phyloP scores from a whole-genome alignment of 1,284 basidiomycete genomes.

The Ganoderma lingzhi region DNA sequence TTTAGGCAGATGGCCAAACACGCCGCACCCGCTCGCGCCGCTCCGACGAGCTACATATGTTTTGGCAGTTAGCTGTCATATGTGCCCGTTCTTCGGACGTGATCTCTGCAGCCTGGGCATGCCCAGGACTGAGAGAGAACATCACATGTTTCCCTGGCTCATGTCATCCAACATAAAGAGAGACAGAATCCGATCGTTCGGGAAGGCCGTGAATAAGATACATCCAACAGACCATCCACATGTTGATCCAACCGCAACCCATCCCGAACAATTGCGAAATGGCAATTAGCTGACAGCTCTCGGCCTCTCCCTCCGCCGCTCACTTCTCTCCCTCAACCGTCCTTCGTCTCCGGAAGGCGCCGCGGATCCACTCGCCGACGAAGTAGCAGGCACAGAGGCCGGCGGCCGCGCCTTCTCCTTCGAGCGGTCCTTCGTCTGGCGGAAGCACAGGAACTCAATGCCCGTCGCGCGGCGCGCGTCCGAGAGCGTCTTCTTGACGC shows the following conservation, averaged over 20 bases:
- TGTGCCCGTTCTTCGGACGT: not conserved
- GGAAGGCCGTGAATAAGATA: not conserved
- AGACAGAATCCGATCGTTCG: not conserved
- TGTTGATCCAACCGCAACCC: not conserved
- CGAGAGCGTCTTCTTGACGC: constrained; percentile 89
- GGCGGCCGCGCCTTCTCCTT: constrained; percentile 31
- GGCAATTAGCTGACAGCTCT: not conserved
- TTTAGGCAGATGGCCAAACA: too few relatives aligned
- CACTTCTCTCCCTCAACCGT: constrained; percentile 5
- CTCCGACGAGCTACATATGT: too few relatives aligned
- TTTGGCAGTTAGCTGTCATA: too few relatives aligned
- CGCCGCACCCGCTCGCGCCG: too few relatives aligned
- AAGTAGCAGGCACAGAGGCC: not conserved
- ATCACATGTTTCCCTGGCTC: too few relatives aligned
- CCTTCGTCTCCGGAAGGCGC: constrained; percentile 1
- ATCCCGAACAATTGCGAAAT: not conserved
- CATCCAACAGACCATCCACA: not conserved
- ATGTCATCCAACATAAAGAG: not conserved
- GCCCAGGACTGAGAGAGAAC: too few relatives aligned
- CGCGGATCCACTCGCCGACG: not conserved
- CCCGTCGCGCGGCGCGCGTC: constrained; percentile 91
- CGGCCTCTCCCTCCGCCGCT: constrained; percentile 16
- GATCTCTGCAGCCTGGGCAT: not conserved
- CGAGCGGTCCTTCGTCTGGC: constrained; percentile 62
- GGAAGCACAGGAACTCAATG: constrained; percentile 94